Base-by-base conservation (phyloP, 257 asterid species). In the Lavandula angustifolia region DNA sequence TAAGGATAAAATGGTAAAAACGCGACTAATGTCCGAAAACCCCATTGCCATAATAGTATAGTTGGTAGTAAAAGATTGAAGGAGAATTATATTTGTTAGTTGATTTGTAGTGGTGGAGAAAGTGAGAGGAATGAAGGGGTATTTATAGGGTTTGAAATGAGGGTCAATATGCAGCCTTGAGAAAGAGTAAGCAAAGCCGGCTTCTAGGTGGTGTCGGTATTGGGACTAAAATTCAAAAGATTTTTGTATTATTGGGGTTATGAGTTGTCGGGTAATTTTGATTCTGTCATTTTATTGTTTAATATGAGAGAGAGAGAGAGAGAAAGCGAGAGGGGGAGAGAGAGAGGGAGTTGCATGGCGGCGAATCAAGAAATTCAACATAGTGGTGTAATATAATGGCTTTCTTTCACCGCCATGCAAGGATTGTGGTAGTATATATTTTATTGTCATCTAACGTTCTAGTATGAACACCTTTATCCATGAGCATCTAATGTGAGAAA, bases 181-280 rank as follows among this genome's bases (percentile, higher is more conserved):
- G 56, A 10, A 53, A 31, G 10, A 63, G 70, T 73, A 80, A 80
- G 73, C 79, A 74, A 74, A 68, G 78, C 12, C 81, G 81, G 76
- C 78, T 65, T 49, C 18, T 18, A 34, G 64, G 64, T 40, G 67
- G 51, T 27, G 10, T 33, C 18, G 0, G 27, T 47, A 5, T 58
- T 68, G 22, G 13, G 62, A 22, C 34, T 13, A 57, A 65, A 69
- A 68, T 77, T 64, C 82, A 64, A 65, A 54, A 63, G 10, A 12
- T 22, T 37, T 31, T 27, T 66, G 3, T 17, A 64, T n/a, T 12
- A 27, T 60, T 61, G 70, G 69, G 69, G 34, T 47, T 42, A 59
- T 77, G 79, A 75, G 76, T 58, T 82, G 81, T 67, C 34, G 66
- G 14, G 18, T 29, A 1, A 44, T 3, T 46, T 46, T 44, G 3